Base-by-base conservation (phyloP, 371 early-diverging fungal species). In the Smittium culicis region DNA sequence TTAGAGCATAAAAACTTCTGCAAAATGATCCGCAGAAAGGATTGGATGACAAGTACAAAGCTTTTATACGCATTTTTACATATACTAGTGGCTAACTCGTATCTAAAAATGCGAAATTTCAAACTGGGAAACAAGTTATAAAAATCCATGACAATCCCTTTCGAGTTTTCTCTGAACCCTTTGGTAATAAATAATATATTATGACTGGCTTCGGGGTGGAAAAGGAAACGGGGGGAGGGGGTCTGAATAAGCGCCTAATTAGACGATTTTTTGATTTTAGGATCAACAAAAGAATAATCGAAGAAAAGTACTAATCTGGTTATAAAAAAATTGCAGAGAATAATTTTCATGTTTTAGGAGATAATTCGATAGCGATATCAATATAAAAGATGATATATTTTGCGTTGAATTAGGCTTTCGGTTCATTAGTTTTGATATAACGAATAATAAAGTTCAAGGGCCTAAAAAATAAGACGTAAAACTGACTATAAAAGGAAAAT, bases 131-230 rank as follows among this genome's bases (percentile, higher is more conserved):
- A 35, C 34, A 17, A 32, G 30, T 25, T 20, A 3, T 62, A 80
- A 68, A 79, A 79, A 67, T 82, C 73, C 72, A 68, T 67, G 2
- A 73, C 75, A 0, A 63, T 75, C 30, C 25, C 62, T 25, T 62
- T 62, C 17, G 62, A 31, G 24, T 31, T 62, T 8, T 62, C 17
- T 17, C 30, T 62, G 30, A 62, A 31, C 25, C 62, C 62, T 2
- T 17, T 32, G 25, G 35, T 35, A 20, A 8, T 62, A 14, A 62
- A 16, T 11, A 62, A 62, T 14, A 25, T 62, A 27, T 25, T 62
- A 30, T 24, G 30, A 11, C 62, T 30, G 17, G 62, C 25, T 17
- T 30, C 30, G 8, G 3, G 30, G 25, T 62, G 62, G 32, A 31
- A 16, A 35, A 62, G 62, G 32, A 2, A 32, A 35, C 16, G 30